Evolutionary conservation across 345 rosid genomes (phyloP), one percentile per base, ranked within the genome.

Genomic region (Pugionium dolabratum): DNA sequence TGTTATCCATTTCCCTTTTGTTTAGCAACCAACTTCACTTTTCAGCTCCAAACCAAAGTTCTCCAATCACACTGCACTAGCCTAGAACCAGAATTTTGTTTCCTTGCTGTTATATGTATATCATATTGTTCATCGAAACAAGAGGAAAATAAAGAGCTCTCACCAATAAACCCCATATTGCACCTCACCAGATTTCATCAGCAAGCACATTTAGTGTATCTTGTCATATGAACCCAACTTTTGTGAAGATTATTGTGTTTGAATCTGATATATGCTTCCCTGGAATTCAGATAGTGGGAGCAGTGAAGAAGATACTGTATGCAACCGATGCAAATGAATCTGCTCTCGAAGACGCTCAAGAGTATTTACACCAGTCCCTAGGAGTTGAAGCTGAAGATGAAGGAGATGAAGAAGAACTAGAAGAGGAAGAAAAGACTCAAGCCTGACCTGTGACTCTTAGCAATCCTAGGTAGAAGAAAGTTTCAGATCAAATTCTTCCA

Each of bases 301-400:
- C 90, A 50, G 71, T 91, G 52, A 91, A 85, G 85, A 88, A 85
- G 78, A 85, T 91, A 79, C 40, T 91, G 45, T 91, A 88, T 54
- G 91, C 96, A 49, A 90, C 85, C 1, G 91, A 88, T 64, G 87
- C 81, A 4, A 76, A 86, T 66, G 87, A 85, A 68, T 86, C 91
- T 2, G 84, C 86, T 42, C 84, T 88, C 9, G 86, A 78, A 52
- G 97, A 88, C 78, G 96, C 96, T 36, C 89, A 83, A 72, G 89
- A 82, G 66, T 85, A 82, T 52, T 39, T 91, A 42, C 54, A 59
- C 11, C 78, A 76, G 46, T 50, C 72, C 40, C 43, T 62, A 64
- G 49, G 64, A 54, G 48, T 43, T 4, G 87, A 54, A 5, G 90
- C 73, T 40, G 56, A 63, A 25, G 78, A 48, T 4, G 78, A 62